Conservation (phyloP, 2,329 filamentous ascomycete genomes). For the Didymosphaeria variabile region DNA sequence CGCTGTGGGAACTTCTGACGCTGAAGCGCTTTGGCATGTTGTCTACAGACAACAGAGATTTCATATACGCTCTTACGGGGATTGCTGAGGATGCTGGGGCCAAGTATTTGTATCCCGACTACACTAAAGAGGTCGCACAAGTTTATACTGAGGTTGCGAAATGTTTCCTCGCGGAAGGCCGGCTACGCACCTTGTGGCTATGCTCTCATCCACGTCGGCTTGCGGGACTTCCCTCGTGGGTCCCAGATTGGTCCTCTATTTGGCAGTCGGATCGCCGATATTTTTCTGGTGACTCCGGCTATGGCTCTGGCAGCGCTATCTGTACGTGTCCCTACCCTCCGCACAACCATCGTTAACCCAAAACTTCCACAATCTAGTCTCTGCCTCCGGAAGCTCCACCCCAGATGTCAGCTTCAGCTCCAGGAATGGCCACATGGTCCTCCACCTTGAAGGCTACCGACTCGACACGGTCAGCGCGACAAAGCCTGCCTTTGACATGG, state of each 20-base stretch:
- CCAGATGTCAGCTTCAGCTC: conserved; percentile 14
- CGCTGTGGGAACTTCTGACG: conserved; percentile 12
- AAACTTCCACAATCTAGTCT: background rate
- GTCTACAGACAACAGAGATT: conserved; percentile 10
- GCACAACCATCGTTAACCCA: background rate
- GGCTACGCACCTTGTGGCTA: conserved; percentile 13
- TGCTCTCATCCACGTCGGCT: conserved; percentile 14
- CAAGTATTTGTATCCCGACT: conserved; percentile 14
- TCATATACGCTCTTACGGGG: conserved; percentile 12
- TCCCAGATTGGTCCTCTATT: conserved; percentile 15
- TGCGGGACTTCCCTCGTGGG: conserved; percentile 14
- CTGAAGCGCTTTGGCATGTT: conserved; percentile 16
- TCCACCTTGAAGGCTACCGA: conserved; percentile 12
- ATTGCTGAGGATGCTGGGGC: conserved; percentile 12
- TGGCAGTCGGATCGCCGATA: conserved; percentile 14
- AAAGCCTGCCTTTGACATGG: conserved; percentile 13
- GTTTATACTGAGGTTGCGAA: conserved; percentile 16
- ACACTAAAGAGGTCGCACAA: conserved; percentile 11
- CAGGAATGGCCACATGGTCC: conserved; percentile 11
- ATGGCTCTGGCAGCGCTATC: conserved; percentile 2
- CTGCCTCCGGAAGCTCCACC: conserved; percentile 5
- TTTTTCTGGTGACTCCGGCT: conserved; percentile 11
- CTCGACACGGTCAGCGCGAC: conserved; percentile 12
- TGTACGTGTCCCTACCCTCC: background rate
- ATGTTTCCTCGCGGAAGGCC: conserved; percentile 12